Conservation (phyloP, 1,139 yeast species). For the Yamadazyma triangularis region DNA sequence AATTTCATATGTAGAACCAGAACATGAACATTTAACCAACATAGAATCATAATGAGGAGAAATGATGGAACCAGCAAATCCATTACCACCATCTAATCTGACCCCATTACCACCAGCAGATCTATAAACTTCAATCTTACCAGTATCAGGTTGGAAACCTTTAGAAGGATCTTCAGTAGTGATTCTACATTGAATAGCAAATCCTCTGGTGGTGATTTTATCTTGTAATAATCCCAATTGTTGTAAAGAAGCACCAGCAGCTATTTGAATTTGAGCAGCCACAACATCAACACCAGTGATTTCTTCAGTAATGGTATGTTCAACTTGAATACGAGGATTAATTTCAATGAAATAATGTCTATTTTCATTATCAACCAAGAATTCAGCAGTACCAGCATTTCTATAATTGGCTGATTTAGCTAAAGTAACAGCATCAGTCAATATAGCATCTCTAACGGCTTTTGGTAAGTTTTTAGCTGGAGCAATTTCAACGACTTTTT, state of each 20-base stretch:
- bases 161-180: conserved; percentile 98
- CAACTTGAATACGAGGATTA: conserved; percentile 98
- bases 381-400: conserved; percentile 99
- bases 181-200: conserved; percentile 98
- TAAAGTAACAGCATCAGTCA: conserved; percentile 89
- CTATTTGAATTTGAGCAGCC: conserved; percentile 98
- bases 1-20: conserved; percentile 95
- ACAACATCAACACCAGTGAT: conserved; percentile 97
- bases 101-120: conserved; percentile 99
- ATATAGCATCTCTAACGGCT: conserved; percentile 81
- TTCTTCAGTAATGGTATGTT: conserved; percentile 98
- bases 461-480: conserved; percentile 93
- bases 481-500: conserved; percentile 97
- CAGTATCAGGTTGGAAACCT: conserved; percentile 98
- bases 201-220: conserved; percentile 92
- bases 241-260: conserved; percentile 94
- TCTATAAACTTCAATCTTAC: conserved; percentile 96
- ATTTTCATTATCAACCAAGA: conserved; percentile 87
- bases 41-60: conserved; percentile 98
- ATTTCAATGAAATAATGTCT: conserved; percentile 98
- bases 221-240: conserved; percentile 93
- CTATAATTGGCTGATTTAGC: conserved; percentile 87
- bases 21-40: conserved; percentile 96
- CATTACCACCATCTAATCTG: conserved; percentile 98
- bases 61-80: conserved; percentile 97